Evolutionary conservation across 768 basidiomycete species (phyloP), one percentile per base, ranked within the genome.

Genomic region (Rhodotorula diobovata): DNA sequence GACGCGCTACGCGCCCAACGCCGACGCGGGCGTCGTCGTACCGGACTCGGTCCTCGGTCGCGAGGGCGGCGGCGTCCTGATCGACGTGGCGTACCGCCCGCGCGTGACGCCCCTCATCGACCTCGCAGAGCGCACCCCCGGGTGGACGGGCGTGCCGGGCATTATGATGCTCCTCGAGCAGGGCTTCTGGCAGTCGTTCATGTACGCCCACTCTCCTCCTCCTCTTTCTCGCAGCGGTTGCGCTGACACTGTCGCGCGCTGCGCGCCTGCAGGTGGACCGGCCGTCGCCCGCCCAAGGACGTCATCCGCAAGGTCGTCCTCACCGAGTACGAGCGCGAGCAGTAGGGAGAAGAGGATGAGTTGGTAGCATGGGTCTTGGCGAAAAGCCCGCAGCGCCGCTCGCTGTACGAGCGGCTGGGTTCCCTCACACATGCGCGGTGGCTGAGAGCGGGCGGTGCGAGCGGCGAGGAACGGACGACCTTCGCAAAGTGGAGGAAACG

Each of bases 11-110:
- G 46, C 60, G 18, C 71, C 71, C 28, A 78, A 61, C 64, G 78
- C 54, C 20, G 62, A 67, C 12, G 78, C 79, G 16, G 78, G 72
- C 39, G 80, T 91, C 28, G 80, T 82, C 48, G 82, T 94, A 21
- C 84, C 89, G 74, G 15, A 81, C 23, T 67, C 83, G 21, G 78
- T 96, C 32, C 89, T 92, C 74, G 79, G 81, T 4, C 84, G 85
- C 10, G 61, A 74, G 12, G 82, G 84, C n/a, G 89, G 88, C 2
- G 87, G 87, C 6, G 85, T 90, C 6, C 88, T 93, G 20, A 84
- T 98, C 20, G 96, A 99, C 76, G 90, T 65, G 41, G 74, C 94
- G 30, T 98, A 97, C 80, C 88, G 88, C 76, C 96, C 94, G 0
- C 86, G 88, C 7, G 85, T 87, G 75, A 98, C 95, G 23, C 88